Evolutionary conservation across 2,329 filamentous ascomycete genomes (phyloP), one percentile per base, ranked within the genome.

Genomic region (Cryphonectria japonica): DNA sequence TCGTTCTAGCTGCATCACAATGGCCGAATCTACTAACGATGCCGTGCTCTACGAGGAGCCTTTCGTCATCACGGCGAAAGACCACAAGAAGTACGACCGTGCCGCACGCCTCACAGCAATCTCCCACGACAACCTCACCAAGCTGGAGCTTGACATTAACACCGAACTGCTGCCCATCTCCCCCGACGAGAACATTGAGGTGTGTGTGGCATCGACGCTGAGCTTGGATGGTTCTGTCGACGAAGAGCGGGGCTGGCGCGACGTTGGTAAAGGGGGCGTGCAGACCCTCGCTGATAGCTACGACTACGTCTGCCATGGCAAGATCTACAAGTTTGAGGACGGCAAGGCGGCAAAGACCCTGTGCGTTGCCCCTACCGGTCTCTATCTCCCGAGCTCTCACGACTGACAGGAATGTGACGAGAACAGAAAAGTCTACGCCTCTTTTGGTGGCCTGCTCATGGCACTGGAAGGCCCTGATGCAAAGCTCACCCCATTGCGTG

Each of bases 391-490:
- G 26, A 39, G 43, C 3, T n/a, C 63, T 29, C 41, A 14, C 5
- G 37, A 3, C 68, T 74, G 43, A 65, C 71, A 60, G 16, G 54
- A 22, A 64, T 60, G 29, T 16, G 39, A 16, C 54, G 22, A 73
- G 75, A 73, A 75, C 76, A 98, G 95, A 80, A 97, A 97, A 80
- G 93, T 94, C 39, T 99, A 95, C 82, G 88, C 97, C 76, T 97
- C 94, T 1, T 99, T 98, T 78, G 96, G 96, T 64, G 96, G 96
- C 9, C 85, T 99, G 74, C 83, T 99, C 77, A 91, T 98, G 83
- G 94, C 92, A 77, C 87, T 99, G 69, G 93, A 97, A 78, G 96
- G 97, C 7, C 96, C 96, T 2, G 96, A 97, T 82, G 97, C 96
- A 86, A 98, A 97, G 85, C 89, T 99, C 74, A 97, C 93, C 46